phyloP scores from a whole-genome alignment of 2,329 filamentous ascomycete genomes.

The Cercospora janseana region DNA sequence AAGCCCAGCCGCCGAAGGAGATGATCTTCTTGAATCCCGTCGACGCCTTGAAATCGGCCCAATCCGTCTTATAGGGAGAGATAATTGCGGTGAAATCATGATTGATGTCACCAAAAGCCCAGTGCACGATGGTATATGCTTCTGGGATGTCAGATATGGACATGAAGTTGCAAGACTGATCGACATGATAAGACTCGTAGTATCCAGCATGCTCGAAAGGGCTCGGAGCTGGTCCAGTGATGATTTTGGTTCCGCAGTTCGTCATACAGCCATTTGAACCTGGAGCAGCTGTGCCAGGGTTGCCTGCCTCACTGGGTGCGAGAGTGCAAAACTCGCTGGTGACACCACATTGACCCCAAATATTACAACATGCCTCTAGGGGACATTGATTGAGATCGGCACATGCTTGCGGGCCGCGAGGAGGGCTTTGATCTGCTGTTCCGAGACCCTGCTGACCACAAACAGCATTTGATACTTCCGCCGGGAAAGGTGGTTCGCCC shows the following conservation, averaged over 20 bases:
- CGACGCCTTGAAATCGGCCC: slow-evolving; percentile 37
- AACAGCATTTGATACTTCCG: slow-evolving; percentile 39
- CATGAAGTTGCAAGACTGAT: slow-evolving; percentile 34
- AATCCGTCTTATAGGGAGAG: slow-evolving; percentile 28
- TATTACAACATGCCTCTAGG: slow-evolving; percentile 46
- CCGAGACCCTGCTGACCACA: slow-evolving; percentile 50
- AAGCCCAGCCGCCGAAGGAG: slow-evolving; percentile 49
- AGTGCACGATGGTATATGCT: slow-evolving; percentile 79
- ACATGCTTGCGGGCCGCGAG: slow-evolving; percentile 32
- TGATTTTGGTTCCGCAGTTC: slow-evolving; percentile 44
- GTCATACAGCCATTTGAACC: slow-evolving; percentile 43
- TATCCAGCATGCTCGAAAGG: slow-evolving; percentile 34
- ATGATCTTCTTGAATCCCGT: slow-evolving; percentile 42
- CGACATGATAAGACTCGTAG: slow-evolving; percentile 37
- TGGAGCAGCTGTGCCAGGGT: slow-evolving; percentile 40
- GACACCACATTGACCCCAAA: slow-evolving; percentile 49
- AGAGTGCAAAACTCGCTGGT: slow-evolving; percentile 46
- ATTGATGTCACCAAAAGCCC: slow-evolving; percentile 71
- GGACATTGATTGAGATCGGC: slow-evolving; percentile 36
- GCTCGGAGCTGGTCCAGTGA: slow-evolving; percentile 25
- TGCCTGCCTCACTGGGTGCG: slow-evolving; percentile 29
- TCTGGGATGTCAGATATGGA: slow-evolving; percentile 69
- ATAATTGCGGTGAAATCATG: not conserved
- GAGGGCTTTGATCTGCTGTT: slow-evolving; percentile 34
- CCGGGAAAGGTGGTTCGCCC: slow-evolving; percentile 45